Base-by-base conservation (phyloP, 179 eudicot genomes). In the Spergularia azorica region DNA sequence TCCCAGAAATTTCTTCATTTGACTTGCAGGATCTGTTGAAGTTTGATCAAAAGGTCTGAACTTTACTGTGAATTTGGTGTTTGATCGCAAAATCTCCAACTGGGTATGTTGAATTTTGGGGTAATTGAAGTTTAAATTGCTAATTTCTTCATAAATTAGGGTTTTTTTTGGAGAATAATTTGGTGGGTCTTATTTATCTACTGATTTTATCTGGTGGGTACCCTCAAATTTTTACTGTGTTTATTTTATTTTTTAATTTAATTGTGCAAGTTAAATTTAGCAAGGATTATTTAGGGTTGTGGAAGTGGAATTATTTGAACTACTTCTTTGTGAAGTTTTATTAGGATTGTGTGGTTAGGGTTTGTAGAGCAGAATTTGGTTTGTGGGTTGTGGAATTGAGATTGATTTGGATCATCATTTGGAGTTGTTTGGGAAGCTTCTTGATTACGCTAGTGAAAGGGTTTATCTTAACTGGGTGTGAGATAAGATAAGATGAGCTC, bases 401-500 rank as follows among this genome's bases (percentile, higher is more conserved):
- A 57, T 73, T 48, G 52, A 0, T 70, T 54, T 69, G 32, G 17
- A 32, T 17, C 3, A 41, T 57, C 36, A 32, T 57, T 71, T 17
- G 63, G 48, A 15, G 38, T 51, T 48, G 50, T 71, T 71, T 36
- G 62, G 62, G 62, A 26, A 13, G 74, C 58, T 51, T 9, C 1
- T 50, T 68, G 9, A 16, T 18, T 26, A 9, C 48, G 8, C 62
- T 2, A 1, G 61, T 54, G 48, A 14, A 52, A 26, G 59, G 72
- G 62, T 26, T 32, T 14, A n/a, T n/a, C n/a, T n/a, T n/a, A 54
- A 16, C 8, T 32, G 54, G 63, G 38, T 32, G 13, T 38, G 41
- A 11, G 50, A 26, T 26, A 26, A 26, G 21, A 72, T 68, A 79
- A 84, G 73, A 90, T 91, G 99, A 90, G 90, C 86, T 90, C 92